Evolutionary conservation across 352 stramenopile species (phyloP).

Genomic region (Phytophthora litchii): DNA sequence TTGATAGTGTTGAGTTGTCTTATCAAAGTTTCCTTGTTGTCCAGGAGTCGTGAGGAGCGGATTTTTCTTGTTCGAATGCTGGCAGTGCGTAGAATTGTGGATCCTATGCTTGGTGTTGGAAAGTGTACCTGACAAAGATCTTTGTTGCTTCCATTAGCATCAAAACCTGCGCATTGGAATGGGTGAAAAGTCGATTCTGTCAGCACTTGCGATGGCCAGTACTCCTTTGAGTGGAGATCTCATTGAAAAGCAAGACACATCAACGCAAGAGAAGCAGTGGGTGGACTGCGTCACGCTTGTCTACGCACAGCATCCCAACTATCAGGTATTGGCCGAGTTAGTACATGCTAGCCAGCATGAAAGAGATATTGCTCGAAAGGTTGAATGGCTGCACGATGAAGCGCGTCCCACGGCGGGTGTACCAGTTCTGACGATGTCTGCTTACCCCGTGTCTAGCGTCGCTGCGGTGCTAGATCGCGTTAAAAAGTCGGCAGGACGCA

Average conservation of each 20-base stretch:
- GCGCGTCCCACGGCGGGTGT: constrained; percentile 52
- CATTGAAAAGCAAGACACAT: neutral
- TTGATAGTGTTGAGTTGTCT: neutral
- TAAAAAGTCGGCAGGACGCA: constrained; percentile 35
- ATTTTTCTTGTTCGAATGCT: constrained; percentile 74
- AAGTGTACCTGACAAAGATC: constrained; percentile 6
- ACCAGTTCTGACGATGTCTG: constrained; percentile 82
- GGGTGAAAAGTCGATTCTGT: constrained; percentile 82
- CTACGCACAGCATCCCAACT: constrained; percentile 78
- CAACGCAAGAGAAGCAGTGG: constrained; percentile 45
- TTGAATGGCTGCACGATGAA: constrained; percentile 38
- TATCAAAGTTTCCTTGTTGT: neutral
- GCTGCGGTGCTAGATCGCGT: constrained; percentile 51
- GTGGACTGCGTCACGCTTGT: constrained; percentile 64
- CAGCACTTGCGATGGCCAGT: constrained; percentile 59
- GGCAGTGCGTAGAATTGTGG: constrained; percentile 47
- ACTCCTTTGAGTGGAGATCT: constrained; percentile 3
- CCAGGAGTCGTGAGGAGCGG: constrained; percentile 60
- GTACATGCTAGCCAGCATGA: constrained; percentile 41
- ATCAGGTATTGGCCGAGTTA: constrained; percentile 49
- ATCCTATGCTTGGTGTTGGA: neutral
- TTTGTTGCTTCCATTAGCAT: constrained; percentile 47
- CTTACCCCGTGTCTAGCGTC: constrained; percentile 75
- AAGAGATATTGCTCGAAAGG: constrained; percentile 24
- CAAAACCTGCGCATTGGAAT: constrained; percentile 85